Conservation (phyloP, 2,329 filamentous ascomycete species). For the Aspergillaceae sp. region DNA sequence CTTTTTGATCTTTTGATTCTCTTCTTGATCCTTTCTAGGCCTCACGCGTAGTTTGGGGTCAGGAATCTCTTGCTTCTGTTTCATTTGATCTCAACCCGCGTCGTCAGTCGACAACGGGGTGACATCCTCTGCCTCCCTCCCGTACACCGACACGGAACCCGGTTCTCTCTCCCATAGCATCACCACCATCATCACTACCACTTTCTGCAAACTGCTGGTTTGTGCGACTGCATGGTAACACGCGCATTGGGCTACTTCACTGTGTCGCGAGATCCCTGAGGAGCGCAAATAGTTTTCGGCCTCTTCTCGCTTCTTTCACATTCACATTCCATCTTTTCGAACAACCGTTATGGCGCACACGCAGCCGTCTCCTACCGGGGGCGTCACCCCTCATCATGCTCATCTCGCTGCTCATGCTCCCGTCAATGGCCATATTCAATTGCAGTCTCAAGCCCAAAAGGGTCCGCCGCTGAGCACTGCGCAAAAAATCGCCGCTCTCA, state of each 20-base stretch:
- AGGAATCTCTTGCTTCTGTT: neutral
- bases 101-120: too few species aligned
- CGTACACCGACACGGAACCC: neutral
- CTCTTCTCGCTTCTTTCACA: neutral
- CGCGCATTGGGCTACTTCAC: conserved; percentile 22
- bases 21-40: neutral
- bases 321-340: neutral
- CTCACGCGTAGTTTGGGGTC: too few species aligned
- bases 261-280: conserved; percentile 18
- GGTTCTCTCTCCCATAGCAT: neutral
- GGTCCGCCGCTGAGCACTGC: conserved; percentile 55
- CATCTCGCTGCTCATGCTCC: conserved; percentile 25
- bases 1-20: conserved; percentile 1
- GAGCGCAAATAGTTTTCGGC: conserved; percentile 6
- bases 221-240: conserved; percentile 13
- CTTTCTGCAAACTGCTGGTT: neutral
- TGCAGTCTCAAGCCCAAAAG: conserved; percentile 44
- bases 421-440: conserved; percentile 49
- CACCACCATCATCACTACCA: neutral
- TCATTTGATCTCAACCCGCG: neutral
- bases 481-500: conserved; percentile 68
- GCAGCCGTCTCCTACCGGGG: conserved; percentile 71
- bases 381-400: conserved; percentile 56
- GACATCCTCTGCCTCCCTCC: neutral
- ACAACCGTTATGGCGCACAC: conserved; percentile 58